A percentile compares a stretch with the other conserved stretches of the same genome.
Evolutionary conservation across 2,329 filamentous ascomycete genomes (phyloP).

Genomic region (Phyllachora maydis): DNA sequence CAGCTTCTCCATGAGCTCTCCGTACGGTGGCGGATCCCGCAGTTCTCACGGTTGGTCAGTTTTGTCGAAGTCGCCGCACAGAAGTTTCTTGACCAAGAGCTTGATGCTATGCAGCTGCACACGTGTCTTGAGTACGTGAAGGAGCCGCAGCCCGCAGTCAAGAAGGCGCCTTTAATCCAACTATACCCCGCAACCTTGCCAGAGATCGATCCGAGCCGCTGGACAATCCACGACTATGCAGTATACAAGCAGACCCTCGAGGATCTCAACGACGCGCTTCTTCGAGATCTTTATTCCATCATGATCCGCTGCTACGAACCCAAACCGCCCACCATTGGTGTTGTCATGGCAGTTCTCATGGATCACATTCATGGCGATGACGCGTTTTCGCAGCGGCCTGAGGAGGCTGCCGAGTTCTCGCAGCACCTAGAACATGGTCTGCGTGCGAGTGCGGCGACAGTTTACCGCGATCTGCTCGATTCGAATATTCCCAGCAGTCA

Average conservation of each 20-base stretch:
- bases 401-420: constrained; percentile 53
- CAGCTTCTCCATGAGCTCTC: constrained; percentile 75
- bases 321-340: constrained; percentile 67
- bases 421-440: constrained; percentile 54
- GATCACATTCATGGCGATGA: constrained; percentile 66
- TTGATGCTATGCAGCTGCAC: constrained; percentile 65
- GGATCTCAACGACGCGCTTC: constrained; percentile 57
- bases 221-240: constrained; percentile 49
- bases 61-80: constrained; percentile 71
- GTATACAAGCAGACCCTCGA: constrained; percentile 57
- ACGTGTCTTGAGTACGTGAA: constrained; percentile 69
- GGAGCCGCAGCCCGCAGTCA: constrained; percentile 42
- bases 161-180: constrained; percentile 37
- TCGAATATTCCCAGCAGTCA: constrained; percentile 61
- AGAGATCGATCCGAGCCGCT: constrained; percentile 36
- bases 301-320: constrained; percentile 74
- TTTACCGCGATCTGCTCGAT: constrained; percentile 62
- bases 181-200: constrained; percentile 25
- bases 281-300: constrained; percentile 75
- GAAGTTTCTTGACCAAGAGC: constrained; percentile 69
- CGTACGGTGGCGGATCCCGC: constrained; percentile 74
- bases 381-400: constrained; percentile 47
- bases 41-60: constrained; percentile 57
- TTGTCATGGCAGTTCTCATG: constrained; percentile 61
- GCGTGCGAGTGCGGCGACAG: constrained; percentile 51